phyloP scores from a whole-genome alignment of 257 asterid species.

The Gentiana macrophylla region DNA sequence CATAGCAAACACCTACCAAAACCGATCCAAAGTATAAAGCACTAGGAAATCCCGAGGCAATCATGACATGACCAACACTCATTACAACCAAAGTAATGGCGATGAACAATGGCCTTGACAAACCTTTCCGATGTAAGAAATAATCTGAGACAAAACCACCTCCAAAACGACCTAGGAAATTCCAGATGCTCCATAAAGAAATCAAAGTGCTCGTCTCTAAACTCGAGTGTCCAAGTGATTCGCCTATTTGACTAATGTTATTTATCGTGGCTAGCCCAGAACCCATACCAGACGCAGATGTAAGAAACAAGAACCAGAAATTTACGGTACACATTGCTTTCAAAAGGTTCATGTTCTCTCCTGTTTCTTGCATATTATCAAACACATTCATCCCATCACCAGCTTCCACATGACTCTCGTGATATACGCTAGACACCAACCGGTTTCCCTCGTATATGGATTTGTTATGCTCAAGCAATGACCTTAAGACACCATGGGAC shows the following conservation, averaged over 20 bases:
- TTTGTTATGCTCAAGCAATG: constrained; percentile 72
- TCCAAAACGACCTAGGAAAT: constrained; percentile 81
- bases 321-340: constrained; percentile 51
- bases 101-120: constrained; percentile 67
- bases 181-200: constrained; percentile 94
- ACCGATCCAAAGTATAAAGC: constrained; percentile 61
- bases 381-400: constrained; percentile 27
- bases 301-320: constrained; percentile 70
- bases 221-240: constrained; percentile 62
- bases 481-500: constrained; percentile 38
- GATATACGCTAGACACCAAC: constrained; percentile 11
- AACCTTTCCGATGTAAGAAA: constrained; percentile 42
- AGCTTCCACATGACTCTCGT: constrained; percentile 21
- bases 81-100: constrained; percentile 42
- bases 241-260: constrained; percentile 89
- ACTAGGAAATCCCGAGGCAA: constrained; percentile 58
- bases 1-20: constrained; percentile 73
- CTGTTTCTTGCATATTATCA: constrained; percentile 11
- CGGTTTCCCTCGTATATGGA: constrained; percentile 19
- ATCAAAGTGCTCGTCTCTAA: constrained; percentile 51
- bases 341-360: constrained; percentile 35
- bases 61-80: constrained; percentile 56
- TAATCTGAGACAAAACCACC: constrained; percentile 74
- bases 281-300: constrained; percentile 89
- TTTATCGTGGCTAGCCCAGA: constrained; percentile 85